These are phyloP conservation scores for Nicotiana undulata DNA, from an alignment of 257 asterid genomes.

Conservation along the genomic window DNA sequence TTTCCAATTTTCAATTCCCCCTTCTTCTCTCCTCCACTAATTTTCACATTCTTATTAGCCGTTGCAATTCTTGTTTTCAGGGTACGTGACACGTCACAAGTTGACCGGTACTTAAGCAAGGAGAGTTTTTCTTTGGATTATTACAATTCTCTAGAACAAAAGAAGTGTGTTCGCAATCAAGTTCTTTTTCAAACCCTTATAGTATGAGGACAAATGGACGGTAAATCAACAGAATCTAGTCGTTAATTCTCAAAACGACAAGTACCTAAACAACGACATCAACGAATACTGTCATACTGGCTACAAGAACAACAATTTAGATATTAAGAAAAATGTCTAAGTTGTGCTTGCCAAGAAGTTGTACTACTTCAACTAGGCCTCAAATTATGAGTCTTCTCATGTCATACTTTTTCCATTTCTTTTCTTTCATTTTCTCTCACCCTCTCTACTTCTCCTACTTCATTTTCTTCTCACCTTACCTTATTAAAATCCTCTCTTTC, in stretches of 20 bases:
- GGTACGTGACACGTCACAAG: not conserved
- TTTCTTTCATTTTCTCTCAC: conserved; percentile 43
- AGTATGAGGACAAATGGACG: not conserved
- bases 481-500: conserved; percentile 42
- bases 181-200: not conserved
- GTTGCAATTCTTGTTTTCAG: accelerated
- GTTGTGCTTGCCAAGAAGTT: conserved; percentile 19
- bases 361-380: conserved; percentile 10
- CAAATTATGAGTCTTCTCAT: conserved; percentile 27
- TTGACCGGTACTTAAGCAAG: not conserved
- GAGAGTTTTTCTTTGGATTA: not conserved
- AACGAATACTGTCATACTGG: not conserved
- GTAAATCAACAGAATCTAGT: not conserved
- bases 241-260: not conserved
- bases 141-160: not conserved
- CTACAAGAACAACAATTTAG: not conserved
- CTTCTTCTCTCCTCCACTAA: not conserved
- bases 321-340: conserved; percentile 34
- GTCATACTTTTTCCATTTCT: conserved; percentile 28
- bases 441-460: conserved; percentile 55
- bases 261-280: not conserved
- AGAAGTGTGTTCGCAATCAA: not conserved
- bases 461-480: conserved; percentile 54
- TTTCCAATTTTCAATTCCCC: conserved; percentile 10
- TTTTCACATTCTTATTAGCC: not conserved